Evolutionary conservation across 768 basidiomycete species (phyloP).

Genomic region (Lentinus tigrinus): DNA sequence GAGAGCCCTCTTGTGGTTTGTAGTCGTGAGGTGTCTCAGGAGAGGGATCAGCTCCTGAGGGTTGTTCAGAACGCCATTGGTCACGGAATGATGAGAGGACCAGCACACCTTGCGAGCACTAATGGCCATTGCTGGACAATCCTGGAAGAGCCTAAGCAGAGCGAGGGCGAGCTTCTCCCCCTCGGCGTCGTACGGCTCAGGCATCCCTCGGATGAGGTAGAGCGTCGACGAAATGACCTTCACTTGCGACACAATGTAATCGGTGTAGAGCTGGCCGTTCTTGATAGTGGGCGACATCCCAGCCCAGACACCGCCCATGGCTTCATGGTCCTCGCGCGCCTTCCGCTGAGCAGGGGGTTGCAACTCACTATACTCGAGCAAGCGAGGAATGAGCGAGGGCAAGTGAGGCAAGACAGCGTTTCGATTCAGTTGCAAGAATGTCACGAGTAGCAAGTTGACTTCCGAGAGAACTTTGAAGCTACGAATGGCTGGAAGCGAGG

Average conservation of each 20-base stretch:
- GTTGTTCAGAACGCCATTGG: background rate
- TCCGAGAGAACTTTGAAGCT: conserved; percentile 96
- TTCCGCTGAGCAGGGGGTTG: conserved; percentile 81
- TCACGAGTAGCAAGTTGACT: conserved; percentile 88
- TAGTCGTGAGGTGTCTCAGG: conserved; percentile 83
- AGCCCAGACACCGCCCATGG: conserved; percentile 79
- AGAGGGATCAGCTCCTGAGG: conserved; percentile 87
- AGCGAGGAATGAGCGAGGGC: conserved; percentile 69
- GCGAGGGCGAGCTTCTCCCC: conserved; percentile 79
- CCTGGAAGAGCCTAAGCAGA: conserved; percentile 85
- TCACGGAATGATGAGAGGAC: background rate
- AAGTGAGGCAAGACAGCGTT: conserved; percentile 63
- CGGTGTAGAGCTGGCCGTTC: conserved; percentile 72
- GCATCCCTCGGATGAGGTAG: conserved; percentile 74
- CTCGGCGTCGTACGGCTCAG: conserved; percentile 67
- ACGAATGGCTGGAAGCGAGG: conserved; percentile 66
- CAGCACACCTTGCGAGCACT: conserved; percentile 69
- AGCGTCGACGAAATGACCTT: conserved; percentile 95
- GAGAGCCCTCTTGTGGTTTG: conserved; percentile 74
- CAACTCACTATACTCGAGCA: conserved; percentile 74
- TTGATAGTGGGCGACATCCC: conserved; percentile 77
- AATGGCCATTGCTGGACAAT: conserved; percentile 86
- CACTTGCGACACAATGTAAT: conserved; percentile 86
- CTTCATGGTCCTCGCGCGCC: conserved; percentile 75
- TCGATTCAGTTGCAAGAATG: conserved; percentile 83